Percentiles rank a stretch among this genome's conserved stretches.
These are phyloP conservation scores for Saccharomycopsis fodiens DNA, from an alignment of 805 yeast species.

Conservation along the genomic window DNA sequence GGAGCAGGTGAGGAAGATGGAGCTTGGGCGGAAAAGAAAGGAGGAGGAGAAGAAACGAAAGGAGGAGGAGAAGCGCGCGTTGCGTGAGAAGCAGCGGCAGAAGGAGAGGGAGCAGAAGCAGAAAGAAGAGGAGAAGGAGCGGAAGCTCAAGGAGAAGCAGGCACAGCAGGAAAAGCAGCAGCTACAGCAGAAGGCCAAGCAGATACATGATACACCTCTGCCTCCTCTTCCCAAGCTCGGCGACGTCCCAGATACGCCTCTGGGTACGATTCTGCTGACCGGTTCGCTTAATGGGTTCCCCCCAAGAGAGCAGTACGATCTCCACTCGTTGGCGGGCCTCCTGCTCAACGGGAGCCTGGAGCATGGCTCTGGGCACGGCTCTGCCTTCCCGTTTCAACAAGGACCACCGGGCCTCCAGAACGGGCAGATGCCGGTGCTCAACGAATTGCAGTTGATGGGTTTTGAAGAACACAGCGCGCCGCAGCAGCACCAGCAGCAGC, in stretches of 20 bases:
- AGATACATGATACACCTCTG: background rate
- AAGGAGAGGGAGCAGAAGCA: conserved; percentile 12
- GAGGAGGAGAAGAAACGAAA: conserved; percentile 17
- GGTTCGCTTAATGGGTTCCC: background rate
- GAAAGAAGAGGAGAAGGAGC: background rate
- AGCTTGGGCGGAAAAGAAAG: conserved; percentile 15
- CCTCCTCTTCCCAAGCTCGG: background rate
- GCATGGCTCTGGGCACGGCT: no score
- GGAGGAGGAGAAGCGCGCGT: conserved; percentile 15
- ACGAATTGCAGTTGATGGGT: no score
- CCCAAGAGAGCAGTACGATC: background rate
- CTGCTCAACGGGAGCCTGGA: background rate
- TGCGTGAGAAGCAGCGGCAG: conserved; percentile 8
- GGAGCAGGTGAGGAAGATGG: conserved; percentile 16
- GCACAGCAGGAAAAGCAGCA: conserved; percentile 4
- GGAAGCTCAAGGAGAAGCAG: conserved; percentile 6
- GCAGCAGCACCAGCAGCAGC: no score
- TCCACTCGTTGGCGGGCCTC: background rate
- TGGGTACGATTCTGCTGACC: background rate
- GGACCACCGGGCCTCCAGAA: no score
- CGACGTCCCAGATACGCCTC: background rate
- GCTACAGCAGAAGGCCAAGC: background rate
- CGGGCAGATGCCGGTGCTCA: no score
- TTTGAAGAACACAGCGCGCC: no score
- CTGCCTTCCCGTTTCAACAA: no score